Base-by-base conservation (phyloP, 257 asterid species). In the Scutellaria minor region DNA sequence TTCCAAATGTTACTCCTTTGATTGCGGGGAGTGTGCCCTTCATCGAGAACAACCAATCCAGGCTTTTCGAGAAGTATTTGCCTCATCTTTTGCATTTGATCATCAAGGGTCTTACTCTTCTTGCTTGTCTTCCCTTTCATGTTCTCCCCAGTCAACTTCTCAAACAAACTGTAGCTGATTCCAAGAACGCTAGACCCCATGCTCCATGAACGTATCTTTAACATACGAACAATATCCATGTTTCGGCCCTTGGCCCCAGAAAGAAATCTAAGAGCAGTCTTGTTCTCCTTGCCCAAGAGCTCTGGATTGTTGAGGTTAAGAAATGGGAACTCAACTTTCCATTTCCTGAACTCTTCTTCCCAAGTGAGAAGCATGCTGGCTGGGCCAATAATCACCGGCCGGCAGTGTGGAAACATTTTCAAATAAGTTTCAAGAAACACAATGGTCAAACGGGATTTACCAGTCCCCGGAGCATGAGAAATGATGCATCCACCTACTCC, bases 401-500 rank as follows among this genome's bases (percentile, higher is more conserved):
- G 70, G 64, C 86, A 80, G 58, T 76, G 22, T 0, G 91, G 93
- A 52, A 82, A 89, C 31, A 82, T 3, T 39, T 65, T 85, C 8
- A 87, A 31, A 61, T 87, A 89, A 0, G 88, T 81, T 15, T 82
- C 86, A 5, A 87, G 14, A 68, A 89, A 87, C 5, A 79, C 81
- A 1, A 89, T 79, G 8, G 88, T 80, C 67, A 89, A 42, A 8
- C 85, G 89, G 5, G 89, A 79, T 80, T 89, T 89, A 10, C 96
- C 91, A 3, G 93, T 87, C 45, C 93, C 91, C 3, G 91, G 96
- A n/a, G 93, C 93, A 59, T 87, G 96, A 15, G 90, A 87, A 57
- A 84, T 89, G 40, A 89, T 89, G 83, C 91, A 89, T 61, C 96
- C 96, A 11, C 96, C 96, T 15, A 76, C 82, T 46, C 70, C 72